These are phyloP conservation scores for Diaporthe citri DNA, from an alignment of 2,329 filamentous ascomycete genomes.

Conservation along the genomic window DNA sequence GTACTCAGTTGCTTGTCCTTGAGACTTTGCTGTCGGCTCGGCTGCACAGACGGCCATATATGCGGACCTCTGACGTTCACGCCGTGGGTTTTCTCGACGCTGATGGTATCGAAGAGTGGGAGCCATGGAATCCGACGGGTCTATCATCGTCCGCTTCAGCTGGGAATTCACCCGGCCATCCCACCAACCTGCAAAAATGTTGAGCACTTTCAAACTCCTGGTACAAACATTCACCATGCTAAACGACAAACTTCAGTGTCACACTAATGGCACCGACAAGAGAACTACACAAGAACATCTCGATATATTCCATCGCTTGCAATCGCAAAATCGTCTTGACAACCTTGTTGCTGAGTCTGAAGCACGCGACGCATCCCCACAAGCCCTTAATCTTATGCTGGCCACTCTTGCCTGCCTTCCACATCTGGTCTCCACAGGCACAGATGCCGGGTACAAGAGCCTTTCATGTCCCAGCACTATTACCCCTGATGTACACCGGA, in stretches of 20 bases:
- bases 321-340: background rate
- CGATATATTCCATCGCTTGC: background rate
- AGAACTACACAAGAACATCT: background rate
- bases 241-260: background rate
- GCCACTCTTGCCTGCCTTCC: conserved; percentile 1
- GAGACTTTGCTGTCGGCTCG: conserved; percentile 10
- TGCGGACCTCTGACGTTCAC: background rate
- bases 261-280: background rate
- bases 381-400: background rate
- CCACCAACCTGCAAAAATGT: background rate
- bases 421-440: background rate
- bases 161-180: background rate
- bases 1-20: conserved; percentile 9
- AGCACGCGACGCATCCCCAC: background rate
- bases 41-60: background rate
- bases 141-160: background rate
- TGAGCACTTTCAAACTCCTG: conserved; percentile 21
- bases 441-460: background rate
- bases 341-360: background rate
- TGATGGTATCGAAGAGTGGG: conserved; percentile 15
- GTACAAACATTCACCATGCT: background rate
- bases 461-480: background rate
- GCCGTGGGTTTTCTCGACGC: background rate
- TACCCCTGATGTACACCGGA: background rate
- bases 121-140: background rate